Evolutionary conservation across 805 yeast species (phyloP).

Genomic region (Metschnikowia shivogae): DNA sequence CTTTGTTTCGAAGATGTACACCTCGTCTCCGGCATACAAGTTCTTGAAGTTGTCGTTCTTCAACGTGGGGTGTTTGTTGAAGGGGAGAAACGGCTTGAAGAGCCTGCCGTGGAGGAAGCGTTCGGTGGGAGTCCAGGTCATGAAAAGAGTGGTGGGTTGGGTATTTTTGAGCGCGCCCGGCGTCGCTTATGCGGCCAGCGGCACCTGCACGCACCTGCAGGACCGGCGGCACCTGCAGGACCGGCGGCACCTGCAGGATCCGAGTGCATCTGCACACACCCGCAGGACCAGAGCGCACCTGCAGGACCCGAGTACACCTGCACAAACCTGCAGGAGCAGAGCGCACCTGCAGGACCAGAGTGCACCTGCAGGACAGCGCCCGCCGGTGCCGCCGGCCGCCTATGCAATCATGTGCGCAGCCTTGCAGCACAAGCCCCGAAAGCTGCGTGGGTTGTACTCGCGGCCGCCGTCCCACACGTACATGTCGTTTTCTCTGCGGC

Average conservation of each 20-base stretch:
- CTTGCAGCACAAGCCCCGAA: conserved; percentile 33
- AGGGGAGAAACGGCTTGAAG: conserved; percentile 38
- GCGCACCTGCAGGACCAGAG: too few relatives aligned
- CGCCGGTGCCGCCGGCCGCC: too few relatives aligned
- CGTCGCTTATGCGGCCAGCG: neutral
- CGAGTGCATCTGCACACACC: too few relatives aligned
- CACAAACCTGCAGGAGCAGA: too few relatives aligned
- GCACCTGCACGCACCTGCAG: too few relatives aligned
- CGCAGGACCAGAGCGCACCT: too few relatives aligned
- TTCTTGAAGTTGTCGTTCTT: conserved; percentile 42
- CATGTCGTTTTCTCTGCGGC: conserved; percentile 78
- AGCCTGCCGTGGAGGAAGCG: conserved; percentile 35
- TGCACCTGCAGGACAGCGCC: too few relatives aligned
- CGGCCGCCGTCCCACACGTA: conserved; percentile 75
- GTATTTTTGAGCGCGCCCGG: too few relatives aligned
- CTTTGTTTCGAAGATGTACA: conserved; percentile 65
- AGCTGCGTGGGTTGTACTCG: conserved; percentile 32
- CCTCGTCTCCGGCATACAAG: conserved; percentile 73
- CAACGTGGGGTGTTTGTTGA: conserved; percentile 38
- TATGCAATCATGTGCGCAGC: conserved; percentile 33
- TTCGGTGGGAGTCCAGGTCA: conserved; percentile 37
- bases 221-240: too few relatives aligned
- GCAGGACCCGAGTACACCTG: too few relatives aligned
- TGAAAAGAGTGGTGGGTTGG: neutral
- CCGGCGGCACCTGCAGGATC: too few relatives aligned